Percentiles rank a stretch among this genome's conserved stretches.
These are phyloP conservation scores for Mycena albidolilacea DNA, from an alignment of 768 basidiomycete species.

Conservation along the genomic window DNA sequence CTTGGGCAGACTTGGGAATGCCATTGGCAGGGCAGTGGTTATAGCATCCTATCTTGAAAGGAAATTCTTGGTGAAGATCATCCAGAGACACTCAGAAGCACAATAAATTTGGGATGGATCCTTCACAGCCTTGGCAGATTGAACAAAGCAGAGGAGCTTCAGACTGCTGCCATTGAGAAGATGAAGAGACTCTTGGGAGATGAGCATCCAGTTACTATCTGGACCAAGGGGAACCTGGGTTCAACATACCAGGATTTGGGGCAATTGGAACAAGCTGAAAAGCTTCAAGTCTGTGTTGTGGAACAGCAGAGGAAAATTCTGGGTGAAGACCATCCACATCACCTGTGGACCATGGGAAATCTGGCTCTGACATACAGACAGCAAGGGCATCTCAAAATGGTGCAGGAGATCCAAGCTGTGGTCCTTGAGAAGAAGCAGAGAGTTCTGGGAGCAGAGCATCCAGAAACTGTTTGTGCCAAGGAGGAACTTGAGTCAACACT, in stretches of 20 bases:
- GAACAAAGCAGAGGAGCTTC: not conserved
- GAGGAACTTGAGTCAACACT: not conserved
- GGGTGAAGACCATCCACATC: not conserved
- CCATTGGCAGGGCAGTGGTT: no score
- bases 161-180: not conserved
- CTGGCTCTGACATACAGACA: not conserved
- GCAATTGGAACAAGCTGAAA: not conserved
- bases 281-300: not conserved
- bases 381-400: not conserved
- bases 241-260: not conserved
- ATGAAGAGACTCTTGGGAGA: not conserved
- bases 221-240: not conserved
- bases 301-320: not conserved
- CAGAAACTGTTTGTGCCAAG: not conserved
- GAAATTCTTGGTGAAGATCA: not conserved
- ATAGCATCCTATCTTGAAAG: no score
- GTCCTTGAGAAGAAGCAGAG: constrained; percentile 4
- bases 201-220: not conserved
- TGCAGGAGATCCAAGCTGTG: not conserved
- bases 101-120: not conserved
- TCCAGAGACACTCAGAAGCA: not conserved
- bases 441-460: not conserved
- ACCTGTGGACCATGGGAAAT: not conserved
- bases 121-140: not conserved
- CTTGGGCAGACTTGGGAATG: no score